phyloP scores from a whole-genome alignment of 2,329 filamentous ascomycete species.

The Colletotrichum truncatum region DNA sequence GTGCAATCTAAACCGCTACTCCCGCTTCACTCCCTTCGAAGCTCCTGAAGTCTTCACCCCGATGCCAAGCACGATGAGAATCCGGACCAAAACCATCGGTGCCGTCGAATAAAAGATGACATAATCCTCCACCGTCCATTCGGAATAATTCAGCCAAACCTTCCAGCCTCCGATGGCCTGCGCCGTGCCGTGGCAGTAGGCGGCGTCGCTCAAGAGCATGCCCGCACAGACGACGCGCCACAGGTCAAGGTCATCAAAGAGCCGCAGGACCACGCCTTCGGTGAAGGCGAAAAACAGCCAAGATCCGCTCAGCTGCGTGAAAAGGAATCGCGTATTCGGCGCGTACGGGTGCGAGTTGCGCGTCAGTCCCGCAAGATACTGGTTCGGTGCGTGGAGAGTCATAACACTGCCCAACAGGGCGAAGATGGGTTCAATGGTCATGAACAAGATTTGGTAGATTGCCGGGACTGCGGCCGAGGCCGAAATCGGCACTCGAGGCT shows the following conservation, averaged over 20 bases:
- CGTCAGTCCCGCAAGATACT: slow-evolving; percentile 41
- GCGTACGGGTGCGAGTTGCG: slow-evolving; percentile 33
- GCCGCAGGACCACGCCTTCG: slow-evolving; percentile 44
- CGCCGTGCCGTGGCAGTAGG: slow-evolving; percentile 39
- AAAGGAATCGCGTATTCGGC: slow-evolving; percentile 38
- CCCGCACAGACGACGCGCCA: slow-evolving; percentile 46
- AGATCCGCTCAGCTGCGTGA: slow-evolving; percentile 40
- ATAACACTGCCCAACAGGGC: slow-evolving; percentile 42
- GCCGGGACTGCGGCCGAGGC: slow-evolving; percentile 39
- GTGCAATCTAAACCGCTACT: background rate
- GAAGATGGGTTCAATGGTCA: slow-evolving; percentile 45
- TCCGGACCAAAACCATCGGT: slow-evolving; percentile 38
- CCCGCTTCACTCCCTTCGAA: background rate
- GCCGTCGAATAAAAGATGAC: slow-evolving; percentile 37
- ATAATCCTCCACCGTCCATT: slow-evolving; percentile 42
- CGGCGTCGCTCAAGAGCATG: slow-evolving; percentile 46
- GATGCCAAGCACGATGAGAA: slow-evolving; percentile 40
- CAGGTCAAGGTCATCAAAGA: slow-evolving; percentile 41
- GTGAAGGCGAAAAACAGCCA: slow-evolving; percentile 49
- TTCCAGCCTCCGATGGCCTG: slow-evolving; percentile 46
- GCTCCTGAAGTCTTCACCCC: slow-evolving; percentile 34
- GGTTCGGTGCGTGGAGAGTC: slow-evolving; percentile 37
- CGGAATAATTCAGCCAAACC: slow-evolving; percentile 32
- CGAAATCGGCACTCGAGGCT: background rate
- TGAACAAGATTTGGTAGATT: slow-evolving; percentile 42